Evolutionary conservation across 1,139 yeast genomes (phyloP).

Genomic region (Candida freyschussii): DNA sequence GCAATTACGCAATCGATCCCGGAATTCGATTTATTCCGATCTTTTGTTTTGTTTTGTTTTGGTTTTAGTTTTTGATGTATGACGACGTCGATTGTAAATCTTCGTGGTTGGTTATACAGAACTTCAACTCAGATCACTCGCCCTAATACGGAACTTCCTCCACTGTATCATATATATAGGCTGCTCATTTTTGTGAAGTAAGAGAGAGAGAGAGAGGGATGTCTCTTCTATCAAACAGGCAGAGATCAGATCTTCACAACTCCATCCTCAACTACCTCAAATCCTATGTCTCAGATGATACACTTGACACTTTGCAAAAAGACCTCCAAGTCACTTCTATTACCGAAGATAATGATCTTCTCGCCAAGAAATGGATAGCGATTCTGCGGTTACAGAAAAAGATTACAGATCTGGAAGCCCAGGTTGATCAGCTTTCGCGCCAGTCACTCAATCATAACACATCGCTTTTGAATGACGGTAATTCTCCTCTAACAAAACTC

Average conservation of each 20-base stretch:
- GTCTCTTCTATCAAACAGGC: slow-evolving; percentile 44
- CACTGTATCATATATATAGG: too few relatives aligned
- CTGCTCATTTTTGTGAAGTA: background rate
- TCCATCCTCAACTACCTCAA: slow-evolving; percentile 52
- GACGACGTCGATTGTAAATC: too few relatives aligned
- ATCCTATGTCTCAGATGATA: slow-evolving; percentile 26
- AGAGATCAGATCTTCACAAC: slow-evolving; percentile 48
- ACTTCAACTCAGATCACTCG: too few relatives aligned
- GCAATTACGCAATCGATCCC: too few relatives aligned
- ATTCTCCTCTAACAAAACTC: slow-evolving; percentile 29
- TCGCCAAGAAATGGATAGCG: slow-evolving; percentile 88
- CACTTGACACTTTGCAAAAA: slow-evolving; percentile 13
- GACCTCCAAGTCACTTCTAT: slow-evolving; percentile 17
- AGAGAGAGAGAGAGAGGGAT: too few relatives aligned
- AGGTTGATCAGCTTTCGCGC: slow-evolving; percentile 21
- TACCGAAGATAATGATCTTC: slow-evolving; percentile 34
- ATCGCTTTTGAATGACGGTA: slow-evolving; percentile 1
- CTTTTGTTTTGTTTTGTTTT: too few relatives aligned
- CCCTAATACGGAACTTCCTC: too few relatives aligned
- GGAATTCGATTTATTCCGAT: too few relatives aligned
- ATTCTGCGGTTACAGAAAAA: slow-evolving; percentile 75
- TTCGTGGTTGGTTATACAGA: too few relatives aligned
- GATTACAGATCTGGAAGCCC: slow-evolving; percentile 51
- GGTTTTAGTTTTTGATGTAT: too few relatives aligned
- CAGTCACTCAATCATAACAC: slow-evolving; percentile 3